These are phyloP conservation scores for Clonostachys rhizophaga DNA, from an alignment of 2,329 filamentous ascomycete species.

Conservation along the genomic window DNA sequence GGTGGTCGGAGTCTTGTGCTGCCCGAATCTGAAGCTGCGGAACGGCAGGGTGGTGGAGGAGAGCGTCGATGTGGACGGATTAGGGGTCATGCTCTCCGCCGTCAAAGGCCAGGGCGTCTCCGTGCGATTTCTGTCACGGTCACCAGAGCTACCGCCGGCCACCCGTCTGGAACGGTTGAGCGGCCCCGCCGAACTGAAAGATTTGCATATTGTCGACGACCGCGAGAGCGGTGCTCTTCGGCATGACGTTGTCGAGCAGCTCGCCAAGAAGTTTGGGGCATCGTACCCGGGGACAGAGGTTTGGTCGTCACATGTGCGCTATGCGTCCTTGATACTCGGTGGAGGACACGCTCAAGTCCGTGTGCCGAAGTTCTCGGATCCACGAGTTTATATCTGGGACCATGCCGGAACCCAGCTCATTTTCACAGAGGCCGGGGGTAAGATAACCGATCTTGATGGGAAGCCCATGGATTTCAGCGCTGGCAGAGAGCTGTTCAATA, in stretches of 20 bases:
- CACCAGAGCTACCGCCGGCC: conserved; percentile 9
- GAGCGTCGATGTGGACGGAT: conserved; percentile 19
- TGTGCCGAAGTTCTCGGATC: conserved; percentile 8
- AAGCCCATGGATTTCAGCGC: conserved; percentile 25
- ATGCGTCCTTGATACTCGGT: conserved; percentile 28
- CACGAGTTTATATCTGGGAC: conserved; percentile 37
- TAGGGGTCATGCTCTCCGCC: conserved; percentile 28
- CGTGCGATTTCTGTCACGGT: conserved; percentile 14
- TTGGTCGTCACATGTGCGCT: conserved; percentile 32
- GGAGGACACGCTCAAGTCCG: conserved; percentile 26
- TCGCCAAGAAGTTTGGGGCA: conserved; percentile 21
- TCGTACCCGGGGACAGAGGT: conserved; percentile 27
- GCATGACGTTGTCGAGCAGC: conserved; percentile 19
- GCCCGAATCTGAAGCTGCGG: conserved; percentile 47
- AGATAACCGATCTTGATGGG: conserved; percentile 42
- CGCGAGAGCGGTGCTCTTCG: conserved; percentile 18
- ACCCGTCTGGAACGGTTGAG: conserved; percentile 11
- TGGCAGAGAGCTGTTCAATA: conserved; percentile 22
- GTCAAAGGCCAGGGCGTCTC: conserved; percentile 21
- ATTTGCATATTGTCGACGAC: conserved; percentile 26
- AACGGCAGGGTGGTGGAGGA: conserved; percentile 27
- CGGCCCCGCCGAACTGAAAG: conserved; percentile 7
- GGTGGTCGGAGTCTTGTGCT: conserved; percentile 54
- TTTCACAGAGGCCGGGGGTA: conserved; percentile 49
- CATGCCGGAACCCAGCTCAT: conserved; percentile 55